A percentile compares a stretch with the other conserved stretches of the same genome.
These are phyloP conservation scores for Penicillium sp. DNA, from an alignment of 2,329 filamentous ascomycete genomes.

Conservation along the genomic window DNA sequence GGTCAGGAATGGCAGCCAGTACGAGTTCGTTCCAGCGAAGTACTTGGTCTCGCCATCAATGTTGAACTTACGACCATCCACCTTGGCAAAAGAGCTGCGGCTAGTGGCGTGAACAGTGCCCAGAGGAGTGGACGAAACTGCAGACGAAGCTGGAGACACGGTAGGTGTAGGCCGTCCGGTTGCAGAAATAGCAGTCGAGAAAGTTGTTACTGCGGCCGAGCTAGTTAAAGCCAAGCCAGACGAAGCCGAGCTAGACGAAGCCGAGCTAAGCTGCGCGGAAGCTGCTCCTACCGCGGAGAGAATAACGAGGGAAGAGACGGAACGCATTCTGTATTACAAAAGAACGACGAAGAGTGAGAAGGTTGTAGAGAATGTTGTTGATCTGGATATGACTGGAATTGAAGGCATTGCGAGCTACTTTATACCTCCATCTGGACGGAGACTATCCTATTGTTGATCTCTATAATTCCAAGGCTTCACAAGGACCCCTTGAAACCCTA, in stretches of 20 bases:
- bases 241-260: too few relatives aligned
- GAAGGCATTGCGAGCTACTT: not conserved
- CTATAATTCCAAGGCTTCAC: too few relatives aligned
- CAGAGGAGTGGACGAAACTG: not conserved
- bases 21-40: not conserved
- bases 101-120: not conserved
- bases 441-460: not conserved
- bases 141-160: not conserved
- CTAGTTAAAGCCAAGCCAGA: not conserved
- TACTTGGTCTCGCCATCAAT: not conserved
- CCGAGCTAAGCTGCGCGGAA: not conserved
- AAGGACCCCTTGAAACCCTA: not conserved
- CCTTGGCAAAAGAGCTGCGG: not conserved
- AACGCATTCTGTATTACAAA: not conserved
- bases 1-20: not conserved
- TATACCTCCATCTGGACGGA: not conserved
- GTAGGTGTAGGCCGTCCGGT: not conserved
- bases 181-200: not conserved
- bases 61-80: not conserved
- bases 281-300: not conserved
- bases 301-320: not conserved
- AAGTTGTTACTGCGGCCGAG: not conserved
- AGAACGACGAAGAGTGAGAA: not conserved
- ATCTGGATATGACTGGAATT: not conserved
- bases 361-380: not conserved